phyloP scores from a whole-genome alignment of 805 yeast species.

The Candida hungchunana region DNA sequence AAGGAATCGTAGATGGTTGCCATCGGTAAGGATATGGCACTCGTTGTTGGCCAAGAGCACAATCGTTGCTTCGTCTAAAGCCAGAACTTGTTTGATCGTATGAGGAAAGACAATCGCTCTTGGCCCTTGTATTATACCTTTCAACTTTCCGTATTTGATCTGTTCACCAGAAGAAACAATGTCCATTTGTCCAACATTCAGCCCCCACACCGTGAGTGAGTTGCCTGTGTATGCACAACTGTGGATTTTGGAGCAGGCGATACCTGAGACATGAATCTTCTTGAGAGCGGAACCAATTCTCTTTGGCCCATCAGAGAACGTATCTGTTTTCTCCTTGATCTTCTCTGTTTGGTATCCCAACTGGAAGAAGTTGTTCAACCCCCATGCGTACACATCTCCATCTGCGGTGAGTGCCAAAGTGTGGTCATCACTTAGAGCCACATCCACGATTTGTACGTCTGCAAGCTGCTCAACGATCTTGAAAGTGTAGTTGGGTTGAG shows the following conservation, averaged over 20 bases:
- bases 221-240: slow-evolving; percentile 53
- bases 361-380: slow-evolving; percentile 64
- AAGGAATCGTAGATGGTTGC: slow-evolving; percentile 51
- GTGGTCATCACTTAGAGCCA: slow-evolving; percentile 64
- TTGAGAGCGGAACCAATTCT: slow-evolving; percentile 26
- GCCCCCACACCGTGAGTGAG: slow-evolving; percentile 65
- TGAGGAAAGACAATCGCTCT: slow-evolving; percentile 34
- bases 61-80: slow-evolving; percentile 68
- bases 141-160: slow-evolving; percentile 26
- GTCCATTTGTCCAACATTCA: slow-evolving; percentile 81
- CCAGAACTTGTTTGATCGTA: slow-evolving; percentile 49
- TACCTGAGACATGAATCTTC: slow-evolving; percentile 23
- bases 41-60: slow-evolving; percentile 55
- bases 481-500: slow-evolving; percentile 40
- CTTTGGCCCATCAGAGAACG: slow-evolving; percentile 27
- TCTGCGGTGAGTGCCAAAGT: slow-evolving; percentile 49
- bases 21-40: slow-evolving; percentile 56
- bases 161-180: slow-evolving; percentile 32
- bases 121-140: slow-evolving; percentile 40
- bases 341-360: slow-evolving; percentile 47
- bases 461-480: slow-evolving; percentile 37
- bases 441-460: slow-evolving; percentile 29
- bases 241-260: slow-evolving; percentile 62
- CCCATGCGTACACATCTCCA: slow-evolving; percentile 74
- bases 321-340: slow-evolving; percentile 23